phyloP scores from a whole-genome alignment of 108 stramenopile genomes.

The Mayamaea pseudoterrestris region DNA sequence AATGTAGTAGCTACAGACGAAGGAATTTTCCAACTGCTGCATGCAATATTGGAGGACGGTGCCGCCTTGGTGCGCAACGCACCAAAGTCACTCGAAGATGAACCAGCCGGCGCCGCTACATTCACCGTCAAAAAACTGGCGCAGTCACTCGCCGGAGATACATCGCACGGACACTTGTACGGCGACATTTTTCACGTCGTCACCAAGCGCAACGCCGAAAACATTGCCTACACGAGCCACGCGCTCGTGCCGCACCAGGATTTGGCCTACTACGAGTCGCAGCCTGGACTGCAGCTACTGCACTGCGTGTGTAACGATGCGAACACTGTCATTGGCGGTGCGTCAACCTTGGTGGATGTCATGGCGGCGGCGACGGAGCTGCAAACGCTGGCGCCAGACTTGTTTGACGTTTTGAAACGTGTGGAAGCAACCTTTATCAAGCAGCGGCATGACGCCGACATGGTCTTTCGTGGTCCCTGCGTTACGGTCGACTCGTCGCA shows the following conservation, averaged over 20 bases:
- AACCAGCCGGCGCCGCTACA: neutral
- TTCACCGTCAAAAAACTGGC: constrained; percentile 38
- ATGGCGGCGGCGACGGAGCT: constrained; percentile 66
- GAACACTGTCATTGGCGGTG: constrained; percentile 35
- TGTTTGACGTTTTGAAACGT: constrained; percentile 39
- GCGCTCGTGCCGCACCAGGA: constrained; percentile 66
- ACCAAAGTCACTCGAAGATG: constrained; percentile 1
- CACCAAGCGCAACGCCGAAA: constrained; percentile 33
- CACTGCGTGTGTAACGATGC: constrained; percentile 38
- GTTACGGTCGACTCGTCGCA: constrained; percentile 17
- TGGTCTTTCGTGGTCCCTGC: constrained; percentile 56
- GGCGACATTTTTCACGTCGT: constrained; percentile 67
- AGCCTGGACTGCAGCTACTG: constrained; percentile 62
- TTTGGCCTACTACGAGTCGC: constrained; percentile 70
- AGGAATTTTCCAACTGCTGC: neutral
- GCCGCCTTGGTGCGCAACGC: constrained; percentile 1
- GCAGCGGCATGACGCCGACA: constrained; percentile 59
- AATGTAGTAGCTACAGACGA: neutral
- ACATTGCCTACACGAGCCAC: constrained; percentile 57
- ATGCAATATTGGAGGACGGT: neutral
- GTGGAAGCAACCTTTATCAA: constrained; percentile 63
- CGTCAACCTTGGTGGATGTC: constrained; percentile 59
- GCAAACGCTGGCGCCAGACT: constrained; percentile 34
- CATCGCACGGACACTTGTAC: constrained; percentile 62
- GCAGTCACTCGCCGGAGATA: constrained; percentile 34